Base-by-base conservation (phyloP, 129 eudicot genomes). In the Artemisia annua region DNA sequence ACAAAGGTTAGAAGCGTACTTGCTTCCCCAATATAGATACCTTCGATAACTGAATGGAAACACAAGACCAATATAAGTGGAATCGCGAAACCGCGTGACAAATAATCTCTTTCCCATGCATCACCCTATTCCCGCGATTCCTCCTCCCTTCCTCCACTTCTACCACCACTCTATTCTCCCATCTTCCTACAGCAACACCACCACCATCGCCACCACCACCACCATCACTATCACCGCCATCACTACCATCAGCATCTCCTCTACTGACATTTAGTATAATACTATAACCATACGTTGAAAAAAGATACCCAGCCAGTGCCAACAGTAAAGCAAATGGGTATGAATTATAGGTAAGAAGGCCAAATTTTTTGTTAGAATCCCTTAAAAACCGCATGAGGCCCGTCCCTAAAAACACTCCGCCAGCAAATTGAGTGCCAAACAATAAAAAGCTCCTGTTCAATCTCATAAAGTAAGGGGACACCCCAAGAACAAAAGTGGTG, bases 311-410 rank as follows among this genome's bases (percentile, higher is more conserved):
- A 0, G 71, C 60, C 2, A 82, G 66, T 0, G 96, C 96, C 74
- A 93, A 79, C 92, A 93, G 85, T 87, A 86, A 93, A 4, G 98
- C 78, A 60, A 88, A 91, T 13, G 97, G 95, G 81, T 91, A 91
- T 5, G 51, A 50, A 30, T 87, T 82, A 9, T 81, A 10, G 3
- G 91, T 87, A 13, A 91, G 85, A 24, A 54, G 74, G 11, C 50
- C 76, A 57, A 91, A 87, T 1, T 85, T 82, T 7, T 76, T 48
- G 6, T 80, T 74, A 0, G 98, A 56, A 56, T 89, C 96, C 15
- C 90, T 85, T 83, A 93, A 57, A 82, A 93, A 93, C 81, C 89
- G 98, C 92, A 93, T 85, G n/a, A 91, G 73, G 17, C 96, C 72
- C 3, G 96, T 93, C n/a, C 92, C 95, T 65, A 93, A 69, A 65